These are phyloP conservation scores for Fonsecaea nubica DNA, from an alignment of 2,329 filamentous ascomycete genomes.

Conservation along the genomic window DNA sequence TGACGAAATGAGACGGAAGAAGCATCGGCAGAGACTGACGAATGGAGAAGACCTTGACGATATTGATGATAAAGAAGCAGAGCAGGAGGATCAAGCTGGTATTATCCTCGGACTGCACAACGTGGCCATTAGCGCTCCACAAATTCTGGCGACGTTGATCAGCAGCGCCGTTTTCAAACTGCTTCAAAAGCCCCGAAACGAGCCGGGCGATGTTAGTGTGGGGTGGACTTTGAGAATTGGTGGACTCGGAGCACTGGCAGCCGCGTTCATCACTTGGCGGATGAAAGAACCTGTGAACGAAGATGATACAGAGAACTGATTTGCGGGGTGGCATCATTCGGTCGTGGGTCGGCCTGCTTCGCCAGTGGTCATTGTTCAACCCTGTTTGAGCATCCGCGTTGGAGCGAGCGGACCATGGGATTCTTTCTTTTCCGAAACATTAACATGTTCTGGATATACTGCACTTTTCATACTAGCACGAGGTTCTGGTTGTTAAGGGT, in stretches of 20 bases:
- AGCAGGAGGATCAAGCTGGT: conserved; percentile 76
- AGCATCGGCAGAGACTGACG: conserved; percentile 46
- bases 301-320: conserved; percentile 23
- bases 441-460: neutral
- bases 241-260: conserved; percentile 76
- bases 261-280: conserved; percentile 60
- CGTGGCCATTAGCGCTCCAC: conserved; percentile 88
- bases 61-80: conserved; percentile 39
- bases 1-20: conserved; percentile 66
- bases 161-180: conserved; percentile 83
- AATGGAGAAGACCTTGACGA: conserved; percentile 41
- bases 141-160: conserved; percentile 85
- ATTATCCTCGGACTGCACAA: conserved; percentile 96
- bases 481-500: no score
- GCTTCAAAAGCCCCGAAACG: conserved; percentile 85
- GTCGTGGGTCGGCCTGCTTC: neutral
- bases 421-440: neutral
- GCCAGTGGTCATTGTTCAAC: neutral
- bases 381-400: neutral
- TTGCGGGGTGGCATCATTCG: neutral
- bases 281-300: conserved; percentile 37
- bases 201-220: conserved; percentile 84
- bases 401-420: neutral
- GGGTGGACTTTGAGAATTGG: conserved; percentile 85
- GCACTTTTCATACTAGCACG: neutral